Conservation (phyloP, 495 filamentous ascomycete species). For the Ramalina intermedia region DNA sequence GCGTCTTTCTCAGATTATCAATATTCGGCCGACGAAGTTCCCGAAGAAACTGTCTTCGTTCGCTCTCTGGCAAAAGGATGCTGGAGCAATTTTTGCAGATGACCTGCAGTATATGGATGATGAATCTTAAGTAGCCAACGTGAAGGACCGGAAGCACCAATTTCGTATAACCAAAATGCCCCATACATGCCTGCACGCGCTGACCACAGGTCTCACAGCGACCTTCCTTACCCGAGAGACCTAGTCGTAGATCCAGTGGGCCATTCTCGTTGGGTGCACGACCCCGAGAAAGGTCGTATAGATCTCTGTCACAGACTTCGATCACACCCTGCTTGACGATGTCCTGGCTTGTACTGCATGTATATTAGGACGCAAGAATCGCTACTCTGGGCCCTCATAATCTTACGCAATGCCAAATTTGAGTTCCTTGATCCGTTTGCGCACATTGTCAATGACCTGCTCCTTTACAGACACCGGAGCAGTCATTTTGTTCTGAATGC, state of each 20-base stretch:
- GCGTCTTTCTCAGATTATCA: conserved; percentile 66
- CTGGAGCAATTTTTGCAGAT: conserved; percentile 83
- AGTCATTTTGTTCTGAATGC: conserved; percentile 25
- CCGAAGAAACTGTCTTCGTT: conserved; percentile 56
- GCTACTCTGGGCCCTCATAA: neutral
- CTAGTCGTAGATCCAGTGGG: conserved; percentile 73
- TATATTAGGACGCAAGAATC: conserved; percentile 16
- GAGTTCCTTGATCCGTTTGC: conserved; percentile 82
- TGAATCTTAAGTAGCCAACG: conserved; percentile 85
- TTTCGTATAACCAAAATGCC: conserved; percentile 86
- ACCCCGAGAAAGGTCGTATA: conserved; percentile 72
- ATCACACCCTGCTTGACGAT: conserved; percentile 88
- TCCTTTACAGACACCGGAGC: conserved; percentile 54
- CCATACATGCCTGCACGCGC: conserved; percentile 65
- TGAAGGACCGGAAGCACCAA: conserved; percentile 86
- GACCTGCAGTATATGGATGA: conserved; percentile 74
- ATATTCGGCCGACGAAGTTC: conserved; percentile 67
- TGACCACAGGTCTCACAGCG: conserved; percentile 71
- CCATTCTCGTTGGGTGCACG: conserved; percentile 62
- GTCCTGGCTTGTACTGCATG: conserved; percentile 58
- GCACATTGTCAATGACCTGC: conserved; percentile 74
- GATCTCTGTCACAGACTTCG: conserved; percentile 76
- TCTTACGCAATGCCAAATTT: conserved; percentile 83
- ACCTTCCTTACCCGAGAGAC: conserved; percentile 65
- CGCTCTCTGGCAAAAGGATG: conserved; percentile 63